Evolutionary conservation across 2,329 filamentous ascomycete genomes (phyloP).

Genomic region (Pseudogymnoascus sp.): DNA sequence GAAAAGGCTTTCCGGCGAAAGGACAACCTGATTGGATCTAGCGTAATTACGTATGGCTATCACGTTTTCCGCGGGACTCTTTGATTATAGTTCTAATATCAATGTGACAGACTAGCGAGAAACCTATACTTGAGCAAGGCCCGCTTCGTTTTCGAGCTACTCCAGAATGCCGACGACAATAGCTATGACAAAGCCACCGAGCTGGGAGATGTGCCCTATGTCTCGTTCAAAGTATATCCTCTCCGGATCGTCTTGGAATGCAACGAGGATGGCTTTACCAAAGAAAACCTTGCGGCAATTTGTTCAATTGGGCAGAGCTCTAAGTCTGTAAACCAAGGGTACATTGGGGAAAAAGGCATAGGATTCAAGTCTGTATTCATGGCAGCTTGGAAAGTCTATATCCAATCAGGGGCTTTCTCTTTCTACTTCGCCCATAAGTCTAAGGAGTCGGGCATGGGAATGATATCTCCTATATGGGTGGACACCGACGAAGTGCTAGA

Average conservation of each 20-base stretch:
- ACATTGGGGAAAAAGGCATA: conserved; percentile 31
- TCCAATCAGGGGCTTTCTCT: conserved; percentile 32
- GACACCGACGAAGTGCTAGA: no score
- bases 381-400: conserved; percentile 28
- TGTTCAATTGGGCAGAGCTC: neutral
- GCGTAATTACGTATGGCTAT: no score
- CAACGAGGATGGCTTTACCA: conserved; percentile 9
- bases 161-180: neutral
- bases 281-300: conserved; percentile 4
- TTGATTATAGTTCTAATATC: no score
- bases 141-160: neutral
- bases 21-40: no score
- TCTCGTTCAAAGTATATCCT: neutral
- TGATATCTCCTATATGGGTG: no score
- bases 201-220: no score
- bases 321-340: conserved; percentile 14
- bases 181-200: neutral
- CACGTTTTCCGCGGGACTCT: no score
- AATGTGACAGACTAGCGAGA: no score
- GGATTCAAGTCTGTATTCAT: conserved; percentile 32
- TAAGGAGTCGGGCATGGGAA: conserved; percentile 10
- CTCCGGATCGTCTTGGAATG: neutral
- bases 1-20: no score
- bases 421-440: conserved; percentile 24
- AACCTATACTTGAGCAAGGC: neutral